Base-by-base conservation (phyloP, 75 land plant species). In the Ceratopteris richardii region DNA sequence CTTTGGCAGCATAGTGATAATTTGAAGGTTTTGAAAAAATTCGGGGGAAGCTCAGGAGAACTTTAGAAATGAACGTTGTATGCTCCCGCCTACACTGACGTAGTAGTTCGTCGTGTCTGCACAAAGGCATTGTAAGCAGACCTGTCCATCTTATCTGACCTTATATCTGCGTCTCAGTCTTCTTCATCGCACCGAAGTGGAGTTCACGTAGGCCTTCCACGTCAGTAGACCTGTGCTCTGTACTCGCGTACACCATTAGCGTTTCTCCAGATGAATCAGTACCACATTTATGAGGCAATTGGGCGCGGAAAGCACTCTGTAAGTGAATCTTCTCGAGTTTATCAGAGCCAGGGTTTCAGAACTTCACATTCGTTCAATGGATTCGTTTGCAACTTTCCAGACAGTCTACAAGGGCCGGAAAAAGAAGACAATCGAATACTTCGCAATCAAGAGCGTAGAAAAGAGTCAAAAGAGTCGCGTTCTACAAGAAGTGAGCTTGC, bases 391-490 rank as follows among this genome's bases (percentile, higher is more conserved):
- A 51, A 2, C 44, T 11, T 40, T 18, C 20, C 79, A 95, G 99
- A 86, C 85, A 10, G 99, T 95, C 24, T 95, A 95, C 63, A 95
- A 95, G 74, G 99, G 84, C 21, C 69, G 99, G 64, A 95, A 78
- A 84, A 95, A 90, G 87, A 90, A 87, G 84, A 79, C 89, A 21
- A 82, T 95, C 41, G 99, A 95, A 82, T 95, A 95, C 39, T 82
- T 66, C 62, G 99, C 97, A 3, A 78, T 90, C 61, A 95, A 95
- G 65, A 95, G 97, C 62, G 99, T 90, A 16, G 99, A 95, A 54
- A 95, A 95, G 70, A 75, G 76, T 2, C 97, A 95, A 50, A 84
- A 80, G 71, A 76, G 39, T 66, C 85, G 82, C 64, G 74, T 90
- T 36, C 73, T 90, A 33, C 96, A 90, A 55, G 99, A 94, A 67